Percentiles rank a stretch among this genome's conserved stretches.
phyloP scores from a whole-genome alignment of 768 basidiomycete species.

The Suillus paluster region DNA sequence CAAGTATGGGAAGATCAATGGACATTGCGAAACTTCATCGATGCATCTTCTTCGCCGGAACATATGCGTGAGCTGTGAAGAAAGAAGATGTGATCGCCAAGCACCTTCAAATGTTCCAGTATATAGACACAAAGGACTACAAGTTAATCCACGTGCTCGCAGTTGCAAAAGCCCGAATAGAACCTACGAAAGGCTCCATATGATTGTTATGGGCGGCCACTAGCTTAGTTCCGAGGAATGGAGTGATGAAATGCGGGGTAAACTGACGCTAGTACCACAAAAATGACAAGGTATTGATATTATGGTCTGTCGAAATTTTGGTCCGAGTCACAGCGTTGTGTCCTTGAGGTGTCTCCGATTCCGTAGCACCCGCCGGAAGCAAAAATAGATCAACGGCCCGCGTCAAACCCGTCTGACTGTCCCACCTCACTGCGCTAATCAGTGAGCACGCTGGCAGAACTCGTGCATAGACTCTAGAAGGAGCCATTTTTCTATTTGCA shows the following conservation, averaged over 20 bases:
- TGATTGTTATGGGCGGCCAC: not conserved
- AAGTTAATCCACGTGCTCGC: not conserved
- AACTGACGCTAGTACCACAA: too few relatives aligned
- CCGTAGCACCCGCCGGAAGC: not conserved
- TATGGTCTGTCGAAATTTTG: not conserved
- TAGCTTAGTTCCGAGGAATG: conserved; percentile 7
- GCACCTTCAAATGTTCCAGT: not conserved
- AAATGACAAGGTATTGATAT: not conserved
- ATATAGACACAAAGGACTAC: not conserved
- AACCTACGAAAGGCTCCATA: not conserved
- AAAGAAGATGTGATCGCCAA: not conserved
- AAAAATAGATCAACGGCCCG: not conserved
- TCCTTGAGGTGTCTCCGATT: not conserved
- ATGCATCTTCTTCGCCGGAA: too few relatives aligned
- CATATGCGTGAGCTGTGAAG: not conserved
- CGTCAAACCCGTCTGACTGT: not conserved
- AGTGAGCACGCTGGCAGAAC: not conserved
- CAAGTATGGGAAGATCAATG: conserved; percentile 36
- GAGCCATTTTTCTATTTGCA: not conserved
- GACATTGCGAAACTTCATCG: conserved; percentile 14
- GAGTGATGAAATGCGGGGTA: not conserved
- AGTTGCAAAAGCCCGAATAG: not conserved
- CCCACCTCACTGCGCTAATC: not conserved
- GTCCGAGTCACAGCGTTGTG: not conserved
- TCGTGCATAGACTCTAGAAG: not conserved